Evolutionary conservation across 2,329 filamentous ascomycete species (phyloP).

Genomic region (Periconia sp.): DNA sequence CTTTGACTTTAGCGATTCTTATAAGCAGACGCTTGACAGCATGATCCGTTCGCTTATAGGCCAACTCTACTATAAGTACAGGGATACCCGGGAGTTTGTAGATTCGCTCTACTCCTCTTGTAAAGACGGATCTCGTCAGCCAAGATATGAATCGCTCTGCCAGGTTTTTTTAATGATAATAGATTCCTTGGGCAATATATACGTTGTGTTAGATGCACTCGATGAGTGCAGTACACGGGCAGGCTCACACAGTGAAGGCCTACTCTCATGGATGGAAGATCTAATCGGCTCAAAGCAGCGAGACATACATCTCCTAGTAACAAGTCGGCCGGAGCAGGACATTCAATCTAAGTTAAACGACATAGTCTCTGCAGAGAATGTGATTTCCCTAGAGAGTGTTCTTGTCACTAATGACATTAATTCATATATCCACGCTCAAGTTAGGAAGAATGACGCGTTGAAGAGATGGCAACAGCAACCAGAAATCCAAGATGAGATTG

Average conservation of each 20-base stretch:
- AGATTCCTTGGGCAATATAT: too few species aligned
- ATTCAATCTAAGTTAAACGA: constrained; percentile 23
- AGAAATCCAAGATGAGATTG: constrained; percentile 26
- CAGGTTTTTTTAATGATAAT: too few species aligned
- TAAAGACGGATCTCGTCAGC: constrained; percentile 22
- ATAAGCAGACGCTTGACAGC: constrained; percentile 39
- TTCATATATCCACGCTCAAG: constrained; percentile 30
- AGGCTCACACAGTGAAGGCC: too few species aligned
- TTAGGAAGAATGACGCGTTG: constrained; percentile 34
- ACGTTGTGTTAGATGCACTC: constrained; percentile 29
- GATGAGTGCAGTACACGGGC: constrained; percentile 26
- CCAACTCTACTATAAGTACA: too few species aligned
- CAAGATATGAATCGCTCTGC: too few species aligned
- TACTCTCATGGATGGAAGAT: constrained; percentile 24
- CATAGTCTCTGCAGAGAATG: constrained; percentile 13
- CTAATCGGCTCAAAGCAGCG: constrained; percentile 22
- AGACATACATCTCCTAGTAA: constrained; percentile 27
- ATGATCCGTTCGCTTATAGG: constrained; percentile 43
- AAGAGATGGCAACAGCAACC: constrained; percentile 27
- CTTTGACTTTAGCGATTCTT: constrained; percentile 41
- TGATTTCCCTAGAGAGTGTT: constrained; percentile 22
- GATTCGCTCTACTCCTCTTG: constrained; percentile 28
- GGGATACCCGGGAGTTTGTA: constrained; percentile 14
- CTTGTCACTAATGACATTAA: constrained; percentile 32
- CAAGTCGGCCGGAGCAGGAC: constrained; percentile 30